Base-by-base conservation (phyloP, 768 basidiomycete genomes). In the Mrakia frigida region DNA sequence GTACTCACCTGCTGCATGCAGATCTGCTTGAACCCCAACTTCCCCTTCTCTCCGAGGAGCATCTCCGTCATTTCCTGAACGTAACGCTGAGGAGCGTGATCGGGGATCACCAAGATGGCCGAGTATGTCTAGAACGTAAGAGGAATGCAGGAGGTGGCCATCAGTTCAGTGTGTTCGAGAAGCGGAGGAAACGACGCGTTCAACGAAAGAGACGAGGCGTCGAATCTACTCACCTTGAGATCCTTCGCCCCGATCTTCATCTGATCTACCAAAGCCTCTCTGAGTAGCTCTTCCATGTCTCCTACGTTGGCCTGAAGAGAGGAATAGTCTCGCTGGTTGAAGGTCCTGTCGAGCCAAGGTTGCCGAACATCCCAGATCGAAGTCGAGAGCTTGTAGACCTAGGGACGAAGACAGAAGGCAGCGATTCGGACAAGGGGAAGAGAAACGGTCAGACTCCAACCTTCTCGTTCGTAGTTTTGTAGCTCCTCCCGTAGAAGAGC, bases 11-110 rank as follows among this genome's bases (percentile, higher is more conserved):
- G 97, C 82, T 96, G 93, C 5, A 91, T 89, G 80, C 92, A 94
- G 43, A 98, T 84, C 83, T 97, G 93, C 82, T 92, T 93, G 87
- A 99, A 99, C 0, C 92, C 93, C 87, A 99, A 89, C 2, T 87
- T 39, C 6, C 65, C 65, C 6, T 68, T 68, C 87, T 37, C 88
- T 13, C 33, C 84, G 46, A 98, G 81, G 14, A 98, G 84, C 14
- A 96, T 82, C 77, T 91, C 87, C 10, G 89, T 86, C 80, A 94
- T 85, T 75, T 91, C 90, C 77, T 89, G 88, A 74, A 98, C 89
- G 81, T 96, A 98, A 16, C 86, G 82, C 72, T 92, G 87, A 74
- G 96, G 92, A 80, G 92, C 93, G 79, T 93, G 89, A 82, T 99
- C 97, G 10, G 97, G 95, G 33, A 98, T 89, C 43, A 98, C 88